A percentile compares a stretch with the other conserved stretches of the same genome.
These are phyloP conservation scores for Paraphaeosphaeria minitans DNA, from an alignment of 2,329 filamentous ascomycete genomes.

Conservation along the genomic window DNA sequence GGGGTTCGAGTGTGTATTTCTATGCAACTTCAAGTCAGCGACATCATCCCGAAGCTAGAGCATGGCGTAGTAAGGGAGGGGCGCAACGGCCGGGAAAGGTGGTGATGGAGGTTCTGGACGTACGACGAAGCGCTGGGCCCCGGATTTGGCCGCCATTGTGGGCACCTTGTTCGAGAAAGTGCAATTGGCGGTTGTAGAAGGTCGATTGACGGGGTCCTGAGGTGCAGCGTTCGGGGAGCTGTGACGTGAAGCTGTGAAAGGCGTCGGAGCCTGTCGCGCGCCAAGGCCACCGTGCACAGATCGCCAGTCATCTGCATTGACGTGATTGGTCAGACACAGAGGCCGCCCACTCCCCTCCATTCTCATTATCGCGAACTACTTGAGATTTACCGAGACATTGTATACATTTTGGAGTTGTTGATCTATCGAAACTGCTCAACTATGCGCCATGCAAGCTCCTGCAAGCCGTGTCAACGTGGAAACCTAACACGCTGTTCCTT, in stretches of 20 bases:
- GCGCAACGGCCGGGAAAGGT: conserved; percentile 6
- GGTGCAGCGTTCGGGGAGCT: conserved; percentile 20
- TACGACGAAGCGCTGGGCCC: conserved; percentile 39
- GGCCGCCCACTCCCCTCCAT: neutral
- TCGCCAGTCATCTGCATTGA: neutral
- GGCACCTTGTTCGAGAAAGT: conserved; percentile 17
- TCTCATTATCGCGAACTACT: neutral
- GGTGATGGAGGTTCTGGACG: conserved; percentile 14
- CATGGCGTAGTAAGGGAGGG: conserved; percentile 10
- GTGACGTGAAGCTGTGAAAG: conserved; percentile 24
- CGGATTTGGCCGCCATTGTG: conserved; percentile 42
- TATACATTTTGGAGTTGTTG: neutral
- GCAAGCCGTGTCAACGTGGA: conserved; percentile 75
- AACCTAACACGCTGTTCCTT: conserved; percentile 84
- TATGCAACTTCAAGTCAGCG: conserved; percentile 48
- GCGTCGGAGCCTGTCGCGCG: conserved; percentile 32
- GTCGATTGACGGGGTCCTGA: conserved; percentile 30
- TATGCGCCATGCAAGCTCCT: neutral
- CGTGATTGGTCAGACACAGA: neutral
- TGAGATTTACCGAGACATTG: neutral
- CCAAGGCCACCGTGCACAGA: conserved; percentile 13
- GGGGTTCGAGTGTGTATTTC: conserved; percentile 96
- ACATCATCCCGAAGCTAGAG: neutral
- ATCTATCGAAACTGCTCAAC: neutral
- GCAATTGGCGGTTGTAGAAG: conserved; percentile 23